phyloP scores from a whole-genome alignment of 768 basidiomycete genomes.

The Rhodotorula toruloides region DNA sequence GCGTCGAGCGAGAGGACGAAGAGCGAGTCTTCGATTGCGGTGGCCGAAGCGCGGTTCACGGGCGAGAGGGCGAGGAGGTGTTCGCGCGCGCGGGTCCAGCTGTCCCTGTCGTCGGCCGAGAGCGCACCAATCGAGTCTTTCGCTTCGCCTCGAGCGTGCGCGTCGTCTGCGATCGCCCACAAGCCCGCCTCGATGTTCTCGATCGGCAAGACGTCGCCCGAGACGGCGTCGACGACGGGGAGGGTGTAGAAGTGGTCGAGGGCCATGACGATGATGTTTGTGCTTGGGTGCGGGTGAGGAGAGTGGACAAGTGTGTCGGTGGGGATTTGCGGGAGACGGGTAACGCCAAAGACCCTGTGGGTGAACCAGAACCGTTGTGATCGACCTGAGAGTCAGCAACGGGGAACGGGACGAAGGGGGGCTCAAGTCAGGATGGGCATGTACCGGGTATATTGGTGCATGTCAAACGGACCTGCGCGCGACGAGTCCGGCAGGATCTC shows the following conservation, averaged over 20 bases:
- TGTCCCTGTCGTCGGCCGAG: conserved; percentile 73
- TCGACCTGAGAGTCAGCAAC: conserved; percentile 26
- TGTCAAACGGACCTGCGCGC: conserved; percentile 59
- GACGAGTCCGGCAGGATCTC: conserved; percentile 66
- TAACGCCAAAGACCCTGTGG: conserved; percentile 61
- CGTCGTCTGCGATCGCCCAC: conserved; percentile 57
- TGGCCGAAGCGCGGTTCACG: conserved; percentile 59
- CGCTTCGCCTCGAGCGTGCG: conserved; percentile 51
- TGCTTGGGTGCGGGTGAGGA: conserved; percentile 51
- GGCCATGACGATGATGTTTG: conserved; percentile 63
- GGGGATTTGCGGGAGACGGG: conserved; percentile 63
- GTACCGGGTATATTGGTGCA: conserved; percentile 50
- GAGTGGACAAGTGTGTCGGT: conserved; percentile 62
- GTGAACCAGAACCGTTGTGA: conserved; percentile 41
- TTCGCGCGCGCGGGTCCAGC: conserved; percentile 70
- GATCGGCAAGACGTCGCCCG: conserved; percentile 56
- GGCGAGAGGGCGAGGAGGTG: conserved; percentile 65
- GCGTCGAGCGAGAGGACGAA: conserved; percentile 78
- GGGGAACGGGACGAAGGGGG: conserved; percentile 8
- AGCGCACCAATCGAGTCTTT: conserved; percentile 59
- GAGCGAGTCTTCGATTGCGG: conserved; percentile 65
- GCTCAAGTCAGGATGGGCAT: conserved; percentile 13
- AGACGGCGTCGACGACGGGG: conserved; percentile 55
- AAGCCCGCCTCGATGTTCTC: conserved; percentile 53
- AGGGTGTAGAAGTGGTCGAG: conserved; percentile 76